Base-by-base conservation (phyloP, 2,329 filamentous ascomycete species). In the Microcyclospora tardicrescens region DNA sequence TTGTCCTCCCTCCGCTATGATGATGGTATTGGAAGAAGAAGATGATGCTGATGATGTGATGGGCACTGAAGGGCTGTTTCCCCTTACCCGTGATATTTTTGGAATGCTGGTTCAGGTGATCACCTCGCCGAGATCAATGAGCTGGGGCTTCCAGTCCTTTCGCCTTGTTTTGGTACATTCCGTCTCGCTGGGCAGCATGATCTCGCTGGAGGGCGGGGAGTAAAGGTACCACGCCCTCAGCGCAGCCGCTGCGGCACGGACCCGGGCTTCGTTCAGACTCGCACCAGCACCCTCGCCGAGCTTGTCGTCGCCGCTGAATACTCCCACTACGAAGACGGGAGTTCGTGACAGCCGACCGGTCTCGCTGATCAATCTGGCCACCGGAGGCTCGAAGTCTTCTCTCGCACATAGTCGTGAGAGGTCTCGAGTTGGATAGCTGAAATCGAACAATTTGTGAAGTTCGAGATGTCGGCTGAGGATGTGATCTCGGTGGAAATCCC, bases 171-270 rank as follows among this genome's bases (percentile, higher is more conserved):
- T 55, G 9, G 29, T 38, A 4, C 47, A 47, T 57, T 56, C 52
- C 5, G 51, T 48, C 14, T 69, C 68, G 47, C 67, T 73, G 16
- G 73, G 72, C 38, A 73, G 55, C 27, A 64, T 63, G 6, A 66
- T 61, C 16, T 68, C 59, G 28, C 73, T 61, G 6, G 65, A 59
- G 33, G 75, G 56, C 1, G 91, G 89, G 59, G 79, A 87, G 67
- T 98, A 98, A 38, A 98, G 69, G 62, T 98, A 98, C 91, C 91
- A 98, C 5, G 80, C 72, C 70, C 94, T 93, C 56, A 98, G 69
- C 13, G 86, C 79, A 46, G 81, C 79, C 54, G 93, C 87, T 29
- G 84, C 77, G 14, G 91, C 91, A 59, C 84, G 75, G 46, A 75
- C 71, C 46, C 84, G 76, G 27, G 83, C 89, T 53, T 85, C 75